Base-by-base conservation (phyloP, 1,284 basidiomycete species). In the Trichosporon inkin region DNA sequence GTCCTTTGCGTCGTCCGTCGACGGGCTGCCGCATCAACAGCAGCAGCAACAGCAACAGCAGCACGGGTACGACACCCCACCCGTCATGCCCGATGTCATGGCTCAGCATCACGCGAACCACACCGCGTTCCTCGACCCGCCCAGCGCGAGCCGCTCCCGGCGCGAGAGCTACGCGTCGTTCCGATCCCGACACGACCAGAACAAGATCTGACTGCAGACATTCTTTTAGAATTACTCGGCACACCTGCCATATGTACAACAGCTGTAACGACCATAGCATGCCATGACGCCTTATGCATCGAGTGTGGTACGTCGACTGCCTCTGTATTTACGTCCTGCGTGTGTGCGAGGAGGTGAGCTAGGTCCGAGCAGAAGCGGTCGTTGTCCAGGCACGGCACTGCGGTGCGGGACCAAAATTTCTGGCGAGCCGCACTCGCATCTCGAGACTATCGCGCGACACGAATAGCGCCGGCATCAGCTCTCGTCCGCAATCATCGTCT, bases 261-360 rank as follows among this genome's bases (percentile, higher is more conserved):
- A 28, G 24, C 22, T 47, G 24, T 10, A 14, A 44, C 24, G 10
- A 49, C 22, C 44, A 49, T 32, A 32, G 28, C 44, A 49, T 49
- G 28, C 22, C 28, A 49, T 49, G 22, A 49, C 44, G 28, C n/a
- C 44, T 49, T 49, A 49, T 49, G 44, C 44, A 49, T 49, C 44
- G 13, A 38, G 16, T 38, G 28, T 32, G 28, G 28, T 32, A 32
- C 28, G 28, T 5, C 28, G 28, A 32, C n/a, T n/a, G n/a, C n/a
- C n/a, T n/a, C n/a, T n/a, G n/a, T n/a, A n/a, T n/a, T n/a, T n/a
- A n/a, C n/a, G n/a, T n/a, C n/a, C n/a, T n/a, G n/a, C n/a, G n/a
- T n/a, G n/a, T n/a, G n/a, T n/a, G n/a, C n/a, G n/a, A n/a, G 28
- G 5, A 32, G 28, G 28, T 32, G 4, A 32, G 28, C 8, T 8